Base-by-base conservation (phyloP, 148 eudicot genomes). In the Chenopodium quinoa region DNA sequence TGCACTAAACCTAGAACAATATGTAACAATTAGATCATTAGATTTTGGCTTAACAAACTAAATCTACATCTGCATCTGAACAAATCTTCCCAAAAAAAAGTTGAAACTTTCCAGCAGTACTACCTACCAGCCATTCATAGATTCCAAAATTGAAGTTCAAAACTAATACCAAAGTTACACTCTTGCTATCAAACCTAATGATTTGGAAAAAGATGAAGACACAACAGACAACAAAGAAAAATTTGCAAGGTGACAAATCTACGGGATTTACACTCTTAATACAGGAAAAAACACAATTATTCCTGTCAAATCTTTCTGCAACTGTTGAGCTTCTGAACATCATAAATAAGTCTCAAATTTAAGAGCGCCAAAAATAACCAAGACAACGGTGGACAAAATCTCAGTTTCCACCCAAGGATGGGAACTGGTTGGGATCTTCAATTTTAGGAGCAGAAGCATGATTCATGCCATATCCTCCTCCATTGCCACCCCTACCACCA, bases 361-460 rank as follows among this genome's bases (percentile, higher is more conserved):
- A 80, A 29, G 67, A 80, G 64, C 48, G 71, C 77, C 79, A 86
- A 86, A 87, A 80, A 76, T 66, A 80, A 75, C 27, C 56, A 82
- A 62, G 37, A 71, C 64, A n/a, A 23, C 74, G 71, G 31, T 44
- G 29, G 64, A 75, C 77, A 78, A 50, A 81, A 62, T 44, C 81
- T 89, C 90, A 89, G 80, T 89, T 89, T 7, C 70, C 88, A 68
- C 90, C 90, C 83, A 89, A 81, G 69, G 87, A 75, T 2, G 91
- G 91, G 81, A 89, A 89, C 73, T 87, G 90, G 9, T 81, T 71
- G 20, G 79, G 84, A 80, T 90, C 93, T 9, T 83, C 89, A 44
- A 90, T 90, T 9, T 73, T 1, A 29, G 93, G 93, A 44, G 91
- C 89, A 25, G 85, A 37, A 11, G 78, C 82, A 75, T 77, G 75